Percentiles rank a stretch among this genome's conserved stretches.
phyloP scores from a whole-genome alignment of 139 green algal genomes.

The Haematococcus lacustris region DNA sequence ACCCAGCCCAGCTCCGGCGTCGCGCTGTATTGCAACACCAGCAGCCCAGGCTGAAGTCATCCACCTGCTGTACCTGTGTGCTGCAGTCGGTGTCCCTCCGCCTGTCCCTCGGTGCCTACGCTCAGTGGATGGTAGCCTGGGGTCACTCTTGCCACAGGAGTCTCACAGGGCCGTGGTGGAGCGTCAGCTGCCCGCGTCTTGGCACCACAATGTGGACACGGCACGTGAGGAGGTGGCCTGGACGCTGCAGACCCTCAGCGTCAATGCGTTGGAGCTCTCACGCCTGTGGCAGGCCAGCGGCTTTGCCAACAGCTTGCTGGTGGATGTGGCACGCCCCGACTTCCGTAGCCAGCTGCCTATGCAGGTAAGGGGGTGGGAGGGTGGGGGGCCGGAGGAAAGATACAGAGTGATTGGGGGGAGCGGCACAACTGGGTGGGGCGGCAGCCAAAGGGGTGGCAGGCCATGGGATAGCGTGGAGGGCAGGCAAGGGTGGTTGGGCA shows the following conservation, averaged over 20 bases:
- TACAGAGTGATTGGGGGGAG: too few relatives aligned
- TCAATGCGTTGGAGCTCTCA: slow-evolving; percentile 59
- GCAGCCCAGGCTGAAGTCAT: too few relatives aligned
- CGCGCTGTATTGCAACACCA: too few relatives aligned
- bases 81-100: background rate
- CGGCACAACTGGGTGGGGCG: too few relatives aligned
- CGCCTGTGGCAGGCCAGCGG: slow-evolving; percentile 47
- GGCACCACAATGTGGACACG: slow-evolving; percentile 43
- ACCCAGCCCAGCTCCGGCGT: too few relatives aligned
- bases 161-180: slow-evolving; percentile 18
- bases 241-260: slow-evolving; percentile 67
- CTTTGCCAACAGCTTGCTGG: slow-evolving; percentile 37
- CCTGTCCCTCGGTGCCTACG: background rate
- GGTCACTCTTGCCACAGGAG: too few relatives aligned
- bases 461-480: too few relatives aligned
- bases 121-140: too few relatives aligned
- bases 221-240: slow-evolving; percentile 60
- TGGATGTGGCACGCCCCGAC: slow-evolving; percentile 37
- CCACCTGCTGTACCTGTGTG: too few relatives aligned
- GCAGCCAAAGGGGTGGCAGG: too few relatives aligned
- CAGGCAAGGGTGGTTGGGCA: too few relatives aligned
- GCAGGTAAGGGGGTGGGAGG: slow-evolving; percentile 19
- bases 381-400: too few relatives aligned
- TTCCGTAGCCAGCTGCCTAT: slow-evolving; percentile 47
- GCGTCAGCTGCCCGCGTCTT: slow-evolving; percentile 35